Percentiles rank a stretch among this genome's conserved stretches.
Evolutionary conservation across 2,329 filamentous ascomycete genomes (phyloP).

Genomic region (Cytospora leucostoma): DNA sequence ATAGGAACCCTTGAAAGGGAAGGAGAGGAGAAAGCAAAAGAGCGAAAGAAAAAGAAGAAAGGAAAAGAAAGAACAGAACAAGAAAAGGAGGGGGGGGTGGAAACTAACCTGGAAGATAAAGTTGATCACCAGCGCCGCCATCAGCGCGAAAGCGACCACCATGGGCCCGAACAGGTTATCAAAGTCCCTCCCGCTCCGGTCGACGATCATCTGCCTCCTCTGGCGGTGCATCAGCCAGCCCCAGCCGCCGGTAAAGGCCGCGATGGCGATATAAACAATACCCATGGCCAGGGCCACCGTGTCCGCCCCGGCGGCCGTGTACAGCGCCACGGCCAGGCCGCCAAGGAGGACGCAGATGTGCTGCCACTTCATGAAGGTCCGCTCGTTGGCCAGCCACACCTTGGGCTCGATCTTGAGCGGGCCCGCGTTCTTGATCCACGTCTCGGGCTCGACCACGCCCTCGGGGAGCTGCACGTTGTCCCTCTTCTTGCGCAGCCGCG

Average conservation of each 20-base stretch:
- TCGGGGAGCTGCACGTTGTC: slow-evolving; percentile 67
- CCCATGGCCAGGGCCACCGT: slow-evolving; percentile 71
- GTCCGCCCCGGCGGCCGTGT: slow-evolving; percentile 83
- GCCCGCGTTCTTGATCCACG: slow-evolving; percentile 93
- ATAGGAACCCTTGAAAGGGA: no score
- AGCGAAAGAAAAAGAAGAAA: background rate
- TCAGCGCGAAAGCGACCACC: slow-evolving; percentile 77
- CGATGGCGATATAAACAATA: slow-evolving; percentile 79
- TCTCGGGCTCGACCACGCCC: slow-evolving; percentile 80
- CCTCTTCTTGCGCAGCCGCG: slow-evolving; percentile 51
- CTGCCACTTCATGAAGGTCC: slow-evolving; percentile 98
- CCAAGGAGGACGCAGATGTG: slow-evolving; percentile 89
- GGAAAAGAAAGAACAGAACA: background rate
- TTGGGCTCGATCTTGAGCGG: slow-evolving; percentile 94
- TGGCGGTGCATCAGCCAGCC: slow-evolving; percentile 81
- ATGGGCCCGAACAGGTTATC: slow-evolving; percentile 86
- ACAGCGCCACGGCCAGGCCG: slow-evolving; percentile 78
- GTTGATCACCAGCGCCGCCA: slow-evolving; percentile 78
- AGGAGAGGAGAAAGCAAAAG: no score
- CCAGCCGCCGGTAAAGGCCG: slow-evolving; percentile 82
- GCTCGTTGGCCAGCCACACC: slow-evolving; percentile 97
- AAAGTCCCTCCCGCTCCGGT: slow-evolving; percentile 88
- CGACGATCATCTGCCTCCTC: slow-evolving; percentile 75
- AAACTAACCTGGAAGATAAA: slow-evolving; percentile 78
- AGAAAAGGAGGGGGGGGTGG: background rate